Percentiles rank a stretch among this genome's conserved stretches.
phyloP scores from a whole-genome alignment of 352 stramenopile genomes.

The Phytopythium delawarense region DNA sequence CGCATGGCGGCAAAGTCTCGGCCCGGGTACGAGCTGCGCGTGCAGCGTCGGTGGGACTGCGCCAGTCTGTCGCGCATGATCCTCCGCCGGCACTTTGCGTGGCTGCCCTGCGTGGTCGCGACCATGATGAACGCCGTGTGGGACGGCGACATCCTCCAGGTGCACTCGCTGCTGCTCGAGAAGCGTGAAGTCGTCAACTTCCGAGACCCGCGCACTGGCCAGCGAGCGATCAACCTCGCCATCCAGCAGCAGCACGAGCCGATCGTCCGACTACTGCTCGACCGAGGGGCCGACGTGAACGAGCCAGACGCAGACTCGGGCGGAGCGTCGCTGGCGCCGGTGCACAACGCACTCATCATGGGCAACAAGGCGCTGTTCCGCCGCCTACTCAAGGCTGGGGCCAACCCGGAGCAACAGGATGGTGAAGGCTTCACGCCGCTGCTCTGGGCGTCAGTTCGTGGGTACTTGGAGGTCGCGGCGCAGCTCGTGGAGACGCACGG shows the following conservation, averaged over 20 bases:
- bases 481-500: constrained; percentile 52
- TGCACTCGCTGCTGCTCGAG: constrained; percentile 51
- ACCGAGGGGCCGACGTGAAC: constrained; percentile 64
- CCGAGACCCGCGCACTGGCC: constrained; percentile 41
- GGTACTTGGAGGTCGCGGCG: constrained; percentile 71
- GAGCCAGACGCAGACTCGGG: constrained; percentile 38
- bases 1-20: constrained; percentile 54
- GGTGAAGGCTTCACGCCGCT: constrained; percentile 60
- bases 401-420: constrained; percentile 51
- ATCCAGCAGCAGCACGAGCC: constrained; percentile 79
- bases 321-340: constrained; percentile 42
- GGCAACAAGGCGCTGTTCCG: constrained; percentile 74
- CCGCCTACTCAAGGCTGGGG: constrained; percentile 48
- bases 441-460: constrained; percentile 57
- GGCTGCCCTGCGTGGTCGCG: constrained; percentile 54
- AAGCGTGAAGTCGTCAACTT: constrained; percentile 44
- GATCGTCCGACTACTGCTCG: constrained; percentile 64
- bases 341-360: constrained; percentile 80
- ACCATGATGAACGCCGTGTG: constrained; percentile 64
- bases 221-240: constrained; percentile 62
- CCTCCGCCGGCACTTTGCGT: constrained; percentile 59
- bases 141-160: constrained; percentile 75
- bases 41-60: constrained; percentile 52
- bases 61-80: constrained; percentile 35
- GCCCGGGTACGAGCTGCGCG: constrained; percentile 57